phyloP scores from a whole-genome alignment of 495 filamentous ascomycete species.

The Glonium stellatum region DNA sequence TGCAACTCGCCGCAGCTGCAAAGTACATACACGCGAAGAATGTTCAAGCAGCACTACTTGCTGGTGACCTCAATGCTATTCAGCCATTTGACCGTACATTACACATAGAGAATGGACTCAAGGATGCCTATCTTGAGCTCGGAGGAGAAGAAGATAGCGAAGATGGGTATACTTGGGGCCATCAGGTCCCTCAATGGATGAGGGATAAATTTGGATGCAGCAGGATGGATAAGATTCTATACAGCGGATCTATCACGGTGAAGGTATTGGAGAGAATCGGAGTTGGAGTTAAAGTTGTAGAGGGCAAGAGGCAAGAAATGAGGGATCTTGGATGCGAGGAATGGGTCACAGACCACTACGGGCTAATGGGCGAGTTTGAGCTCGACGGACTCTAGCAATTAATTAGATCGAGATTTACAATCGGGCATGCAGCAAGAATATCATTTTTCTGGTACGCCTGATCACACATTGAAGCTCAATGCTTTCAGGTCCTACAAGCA shows the following conservation, averaged over 20 bases:
- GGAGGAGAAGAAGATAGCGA: conserved; percentile 45
- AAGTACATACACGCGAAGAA: conserved; percentile 33
- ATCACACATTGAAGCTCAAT: too few relatives aligned
- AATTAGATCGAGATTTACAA: too few relatives aligned
- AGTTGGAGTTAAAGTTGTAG: conserved; percentile 30
- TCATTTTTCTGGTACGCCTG: too few relatives aligned
- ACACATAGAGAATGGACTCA: conserved; percentile 41
- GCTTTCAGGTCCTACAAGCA: too few relatives aligned
- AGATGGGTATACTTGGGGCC: conserved; percentile 51
- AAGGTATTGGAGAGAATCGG: conserved; percentile 41
- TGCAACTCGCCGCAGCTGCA: conserved; percentile 40
- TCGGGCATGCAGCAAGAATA: too few relatives aligned
- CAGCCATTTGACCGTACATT: conserved; percentile 45
- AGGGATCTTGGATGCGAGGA: conserved; percentile 30
- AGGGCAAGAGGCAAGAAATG: conserved; percentile 24
- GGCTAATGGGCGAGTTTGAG: conserved; percentile 29
- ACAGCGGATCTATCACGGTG: conserved; percentile 33
- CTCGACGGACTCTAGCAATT: too few relatives aligned
- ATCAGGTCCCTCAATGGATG: conserved; percentile 38
- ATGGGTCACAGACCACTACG: conserved; percentile 49
- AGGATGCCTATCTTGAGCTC: conserved; percentile 47
- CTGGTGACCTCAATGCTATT: conserved; percentile 53
- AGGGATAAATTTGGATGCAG: conserved; percentile 39
- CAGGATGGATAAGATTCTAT: conserved; percentile 49
- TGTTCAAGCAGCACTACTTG: conserved; percentile 35